Evolutionary conservation across 768 basidiomycete species (phyloP), one percentile per base, ranked within the genome.

Genomic region (Tylopilus vinaceipallidus): DNA sequence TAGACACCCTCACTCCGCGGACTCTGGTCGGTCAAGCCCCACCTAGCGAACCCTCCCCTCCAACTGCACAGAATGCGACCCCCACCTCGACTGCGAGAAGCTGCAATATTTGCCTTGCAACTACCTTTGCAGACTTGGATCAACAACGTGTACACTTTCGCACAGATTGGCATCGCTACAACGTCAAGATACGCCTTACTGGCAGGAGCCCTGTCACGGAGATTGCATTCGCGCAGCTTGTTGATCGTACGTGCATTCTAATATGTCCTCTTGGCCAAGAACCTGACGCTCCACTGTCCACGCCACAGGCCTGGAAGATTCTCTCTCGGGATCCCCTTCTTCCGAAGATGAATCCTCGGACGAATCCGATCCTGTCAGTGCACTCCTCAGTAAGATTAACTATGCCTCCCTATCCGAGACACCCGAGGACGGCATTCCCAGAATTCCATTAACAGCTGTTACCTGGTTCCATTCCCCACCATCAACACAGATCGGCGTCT

Each of bases 131-230:
- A 12, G 83, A 86, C 49, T 78, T 98, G 6, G 82, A 88, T 29
- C 88, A 88, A 50, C 93, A 98, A 59, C 78, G 94, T 43, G 66
- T 72, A 2, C 95, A 98, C 69, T 97, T 90, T 66, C 83, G 84
- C 57, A 91, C 90, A 10, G 95, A 99, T 68, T 98, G 95, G 97
- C 95, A 99, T 76, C 81, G 94, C 50, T 98, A 95, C 72, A 98
- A 98, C 66, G 89, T 94, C 57, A 97, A 95, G 70, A 78, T 81
- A 40, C 83, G 84, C 48, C 71, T 93, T 42, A 71, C 75, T 43
- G 86, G 85, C 6, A 78, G 81, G 10, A 72, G 74, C 19, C 68
- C 83, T 22, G 81, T 93, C 19, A 73, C 81, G 0, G 89, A 92
- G 62, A 64, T 76, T 23, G 78, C 83, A 16, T 99, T 95, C 60